Base-by-base conservation (phyloP, 164 flowering plant species). In the Macadamia tetraphylla region DNA sequence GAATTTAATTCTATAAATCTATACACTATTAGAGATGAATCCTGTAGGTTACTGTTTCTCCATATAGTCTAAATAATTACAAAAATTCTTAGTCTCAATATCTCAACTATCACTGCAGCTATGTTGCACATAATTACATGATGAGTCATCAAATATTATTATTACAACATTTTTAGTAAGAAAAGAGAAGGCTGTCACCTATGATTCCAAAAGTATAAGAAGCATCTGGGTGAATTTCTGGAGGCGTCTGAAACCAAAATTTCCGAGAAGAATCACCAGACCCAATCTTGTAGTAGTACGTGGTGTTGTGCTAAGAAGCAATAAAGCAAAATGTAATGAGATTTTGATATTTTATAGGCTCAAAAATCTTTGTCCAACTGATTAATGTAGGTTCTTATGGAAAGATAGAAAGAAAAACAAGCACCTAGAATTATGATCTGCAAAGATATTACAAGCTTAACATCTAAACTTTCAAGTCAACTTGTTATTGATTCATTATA, bases 211-310 rank as follows among this genome's bases (percentile, higher is more conserved):
- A 95, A 55, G 72, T 90, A 80, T 90, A 89, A 60, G 91, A 64
- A 73, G 84, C 78, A 81, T 90, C 90, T 53, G 97, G 90, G 74
- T 67, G 79, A 76, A 92, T 73, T 71, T 77, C 67, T 10, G 96
- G 93, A 74, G 98, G 98, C 56, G 99, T 89, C 62, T 81, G 82
- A 79, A 95, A 95, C 93, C 88, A 92, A 80, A 95, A 95, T 62
- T 74, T 83, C 29, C 97, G 77, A 57, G 87, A 73, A 73, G 94
- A 85, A 55, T 83, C 86, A 64, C 86, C 91, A 63, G 42, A 70
- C 35, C 93, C 97, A 75, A 95, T 85, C 78, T 90, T 85, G 81
- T 95, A 95, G 76, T 83, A 85, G 80, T 92, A 95, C 82, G 90
- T 92, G 48, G 91, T 86, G 70, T 89, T 81, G 76, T 83, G 75